Base-by-base conservation (phyloP, 257 asterid genomes). In the Solanum bulbocastanum region DNA sequence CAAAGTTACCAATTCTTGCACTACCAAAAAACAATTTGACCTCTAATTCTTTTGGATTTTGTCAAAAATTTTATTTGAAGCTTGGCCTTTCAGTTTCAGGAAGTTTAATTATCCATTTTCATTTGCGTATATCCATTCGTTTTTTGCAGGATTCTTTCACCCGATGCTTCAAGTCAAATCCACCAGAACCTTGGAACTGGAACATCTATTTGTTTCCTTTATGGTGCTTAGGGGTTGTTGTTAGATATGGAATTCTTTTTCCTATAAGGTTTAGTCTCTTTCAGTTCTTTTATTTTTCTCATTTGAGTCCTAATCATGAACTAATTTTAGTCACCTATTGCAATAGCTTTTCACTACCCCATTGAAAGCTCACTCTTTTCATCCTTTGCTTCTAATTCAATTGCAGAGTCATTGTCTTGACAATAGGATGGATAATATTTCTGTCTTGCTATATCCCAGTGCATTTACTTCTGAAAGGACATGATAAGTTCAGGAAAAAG, bases 151-250 rank as follows among this genome's bases (percentile, higher is more conserved):
- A 97, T 88, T 95, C 98, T 78, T 97, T 97, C 92, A 96, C 98
- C 1, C 92, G 98, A 92, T 97, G 99, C 93, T 97, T 96, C 93
- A 96, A 97, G 94, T 97, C 99, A 36, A 96, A 94, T 92, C 94
- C 99, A 84, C 98, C 99, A 39, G 99, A 96, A 79, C 99, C 99
- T 23, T 96, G 99, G 99, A 96, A 95, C 91, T 97, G 99, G 99
- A 97, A 96, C 72, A 74, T 92, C 40, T 92, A 97, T 92, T 92
- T 97, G 92, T 97, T 97, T 90, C 99, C 99, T 56, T 88, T 97
- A 89, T 96, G 99, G 99, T 97, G 99, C 89, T 87, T 95, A 90
- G 99, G 99, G 84, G 98, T 95, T 65, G 90, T 94, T 58, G 95
- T 96, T 90, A 92, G 99, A 95, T 97, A 97, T 91, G 94, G 94